Conservation (phyloP, 2,329 filamentous ascomycete genomes). For the Decorospora gaudefroyi region DNA sequence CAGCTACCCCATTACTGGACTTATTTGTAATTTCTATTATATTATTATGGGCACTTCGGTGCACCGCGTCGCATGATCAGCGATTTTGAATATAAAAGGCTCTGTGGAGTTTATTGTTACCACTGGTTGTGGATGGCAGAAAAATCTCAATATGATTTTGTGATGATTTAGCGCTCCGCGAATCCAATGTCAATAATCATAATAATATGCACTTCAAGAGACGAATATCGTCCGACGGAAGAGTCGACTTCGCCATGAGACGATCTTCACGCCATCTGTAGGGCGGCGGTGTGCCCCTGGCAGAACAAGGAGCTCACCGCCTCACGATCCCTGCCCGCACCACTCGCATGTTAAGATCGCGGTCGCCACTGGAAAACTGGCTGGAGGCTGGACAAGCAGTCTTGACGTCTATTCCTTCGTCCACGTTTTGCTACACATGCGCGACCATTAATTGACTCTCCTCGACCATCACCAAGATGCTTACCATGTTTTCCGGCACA, state of each 20-base stretch:
- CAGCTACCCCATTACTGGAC: background rate
- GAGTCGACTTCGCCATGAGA: slow-evolving; percentile 18
- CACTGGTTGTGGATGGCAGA: too few species aligned
- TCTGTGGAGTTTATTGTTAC: background rate
- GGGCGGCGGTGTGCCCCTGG: slow-evolving; percentile 25
- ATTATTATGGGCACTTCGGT: background rate
- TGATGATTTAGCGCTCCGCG: too few species aligned
- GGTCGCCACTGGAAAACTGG: slow-evolving; percentile 21
- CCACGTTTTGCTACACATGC: too few species aligned
- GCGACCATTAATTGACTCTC: slow-evolving; percentile 14
- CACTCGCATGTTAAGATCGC: slow-evolving; percentile 30
- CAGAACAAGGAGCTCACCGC: slow-evolving; percentile 27
- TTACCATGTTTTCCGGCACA: slow-evolving; percentile 33
- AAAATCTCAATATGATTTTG: too few species aligned
- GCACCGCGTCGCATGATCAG: background rate
- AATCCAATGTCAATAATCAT: too few species aligned
- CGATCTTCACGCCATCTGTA: slow-evolving; percentile 40
- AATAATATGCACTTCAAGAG: too few species aligned
- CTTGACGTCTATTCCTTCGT: slow-evolving; percentile 6
- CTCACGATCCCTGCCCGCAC: slow-evolving; percentile 22
- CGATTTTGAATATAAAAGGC: background rate
- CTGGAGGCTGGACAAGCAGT: slow-evolving; percentile 11
- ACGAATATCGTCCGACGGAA: too few species aligned
- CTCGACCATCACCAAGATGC: slow-evolving; percentile 22
- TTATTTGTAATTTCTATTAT: slow-evolving; percentile 11